Conservation (phyloP, 306 rosid genomes). For the Fragaria ananassa region DNA sequence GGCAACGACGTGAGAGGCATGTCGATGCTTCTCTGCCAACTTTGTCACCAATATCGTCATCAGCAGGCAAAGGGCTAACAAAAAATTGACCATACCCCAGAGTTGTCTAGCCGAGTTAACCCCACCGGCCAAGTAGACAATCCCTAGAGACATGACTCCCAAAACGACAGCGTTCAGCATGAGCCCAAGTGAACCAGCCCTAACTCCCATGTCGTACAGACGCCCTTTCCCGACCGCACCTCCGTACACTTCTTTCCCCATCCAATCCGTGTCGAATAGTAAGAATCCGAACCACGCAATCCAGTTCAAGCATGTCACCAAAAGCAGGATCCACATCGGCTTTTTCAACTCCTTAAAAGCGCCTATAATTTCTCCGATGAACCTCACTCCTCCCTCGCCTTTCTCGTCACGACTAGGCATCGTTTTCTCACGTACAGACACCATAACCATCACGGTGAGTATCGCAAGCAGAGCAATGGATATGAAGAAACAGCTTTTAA, state of each 20-base stretch:
- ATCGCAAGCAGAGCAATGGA: background rate
- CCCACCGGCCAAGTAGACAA: background rate
- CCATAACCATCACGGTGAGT: background rate
- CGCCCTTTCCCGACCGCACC: background rate
- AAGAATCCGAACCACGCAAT: background rate
- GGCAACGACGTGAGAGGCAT: background rate
- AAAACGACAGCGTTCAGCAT: background rate
- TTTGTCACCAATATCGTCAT: background rate
- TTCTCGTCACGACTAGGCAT: background rate
- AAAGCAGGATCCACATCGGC: constrained; percentile 1
- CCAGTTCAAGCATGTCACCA: background rate
- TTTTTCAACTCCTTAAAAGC: background rate
- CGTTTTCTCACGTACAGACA: background rate
- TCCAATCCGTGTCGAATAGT: background rate
- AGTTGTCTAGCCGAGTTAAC: background rate
- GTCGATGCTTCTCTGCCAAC: background rate
- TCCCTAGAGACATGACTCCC: background rate
- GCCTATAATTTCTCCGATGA: background rate
- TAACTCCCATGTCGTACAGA: background rate
- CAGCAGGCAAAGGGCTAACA: background rate
- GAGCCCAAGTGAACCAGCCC: constrained; percentile 8
- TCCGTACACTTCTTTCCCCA: constrained; percentile 2
- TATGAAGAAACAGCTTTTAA: background rate
- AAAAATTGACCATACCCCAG: background rate
- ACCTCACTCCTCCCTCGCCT: background rate